Conservation (phyloP, 257 asterid species). For the Solanum dulcamara region DNA sequence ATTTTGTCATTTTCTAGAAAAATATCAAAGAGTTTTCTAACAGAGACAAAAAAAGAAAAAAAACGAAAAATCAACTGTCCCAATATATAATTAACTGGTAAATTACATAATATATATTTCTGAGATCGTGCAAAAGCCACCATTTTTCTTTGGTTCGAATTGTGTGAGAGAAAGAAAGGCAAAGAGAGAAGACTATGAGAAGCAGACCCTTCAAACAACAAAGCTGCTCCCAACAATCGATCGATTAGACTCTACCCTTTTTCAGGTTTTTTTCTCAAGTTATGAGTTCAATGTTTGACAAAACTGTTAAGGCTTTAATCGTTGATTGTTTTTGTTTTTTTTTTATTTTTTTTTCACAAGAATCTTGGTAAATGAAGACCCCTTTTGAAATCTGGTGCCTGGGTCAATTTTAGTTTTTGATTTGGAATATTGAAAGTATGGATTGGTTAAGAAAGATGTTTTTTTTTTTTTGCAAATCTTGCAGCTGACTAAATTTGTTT, state of each 20-base stretch:
- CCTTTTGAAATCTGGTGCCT: background rate
- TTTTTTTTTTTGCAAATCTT: background rate
- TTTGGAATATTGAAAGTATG: no score
- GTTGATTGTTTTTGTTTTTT: background rate
- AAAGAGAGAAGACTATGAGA: background rate
- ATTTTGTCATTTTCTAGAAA: background rate
- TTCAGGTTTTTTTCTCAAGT: background rate
- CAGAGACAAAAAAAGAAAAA: background rate
- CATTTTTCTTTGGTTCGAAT: background rate
- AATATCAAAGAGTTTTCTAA: background rate
- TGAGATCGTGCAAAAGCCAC: background rate
- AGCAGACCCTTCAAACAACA: background rate
- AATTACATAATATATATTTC: background rate
- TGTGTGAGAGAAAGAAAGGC: background rate
- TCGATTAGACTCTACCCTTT: background rate
- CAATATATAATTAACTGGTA: background rate
- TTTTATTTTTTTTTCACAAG: background rate
- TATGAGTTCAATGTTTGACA: background rate
- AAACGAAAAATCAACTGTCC: background rate
- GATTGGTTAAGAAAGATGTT: background rate
- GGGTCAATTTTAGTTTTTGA: background rate
- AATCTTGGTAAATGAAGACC: background rate
- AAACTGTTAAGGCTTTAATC: background rate
- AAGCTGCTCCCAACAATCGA: background rate
- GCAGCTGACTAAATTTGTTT: background rate